These are phyloP conservation scores for Heritiera fomes DNA, from an alignment of 345 rosid species.

Conservation along the genomic window DNA sequence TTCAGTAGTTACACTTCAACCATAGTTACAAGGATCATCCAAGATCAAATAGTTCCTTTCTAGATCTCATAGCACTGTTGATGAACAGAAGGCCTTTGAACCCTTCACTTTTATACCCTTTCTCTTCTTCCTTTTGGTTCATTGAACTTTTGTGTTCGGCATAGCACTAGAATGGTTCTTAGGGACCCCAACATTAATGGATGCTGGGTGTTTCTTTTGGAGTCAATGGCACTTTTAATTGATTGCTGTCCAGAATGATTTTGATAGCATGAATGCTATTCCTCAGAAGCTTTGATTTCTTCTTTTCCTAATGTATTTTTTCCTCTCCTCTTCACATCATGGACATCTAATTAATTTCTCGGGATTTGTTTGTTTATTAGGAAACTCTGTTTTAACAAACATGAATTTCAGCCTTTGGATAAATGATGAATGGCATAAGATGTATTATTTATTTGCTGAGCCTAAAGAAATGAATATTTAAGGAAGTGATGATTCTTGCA, in stretches of 20 bases:
- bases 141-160: neutral
- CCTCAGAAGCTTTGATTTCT: neutral
- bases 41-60: constrained; percentile 8
- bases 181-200: neutral
- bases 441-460: neutral
- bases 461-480: neutral
- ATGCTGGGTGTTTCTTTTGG: neutral
- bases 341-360: neutral
- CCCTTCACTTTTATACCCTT: neutral
- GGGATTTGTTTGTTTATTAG: neutral
- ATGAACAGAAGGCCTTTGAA: neutral
- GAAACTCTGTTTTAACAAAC: neutral
- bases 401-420: neutral
- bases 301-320: neutral
- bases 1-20: neutral
- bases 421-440: neutral
- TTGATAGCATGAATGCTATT: neutral
- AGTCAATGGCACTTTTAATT: neutral
- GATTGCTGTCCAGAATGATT: neutral
- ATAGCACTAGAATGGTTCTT: neutral
- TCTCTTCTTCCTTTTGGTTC: neutral
- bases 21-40: neutral
- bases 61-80: neutral
- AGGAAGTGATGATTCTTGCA: neutral
- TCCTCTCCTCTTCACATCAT: neutral